Base-by-base conservation (phyloP, 148 eudicot genomes). In the Pharnaceum exiguum region DNA sequence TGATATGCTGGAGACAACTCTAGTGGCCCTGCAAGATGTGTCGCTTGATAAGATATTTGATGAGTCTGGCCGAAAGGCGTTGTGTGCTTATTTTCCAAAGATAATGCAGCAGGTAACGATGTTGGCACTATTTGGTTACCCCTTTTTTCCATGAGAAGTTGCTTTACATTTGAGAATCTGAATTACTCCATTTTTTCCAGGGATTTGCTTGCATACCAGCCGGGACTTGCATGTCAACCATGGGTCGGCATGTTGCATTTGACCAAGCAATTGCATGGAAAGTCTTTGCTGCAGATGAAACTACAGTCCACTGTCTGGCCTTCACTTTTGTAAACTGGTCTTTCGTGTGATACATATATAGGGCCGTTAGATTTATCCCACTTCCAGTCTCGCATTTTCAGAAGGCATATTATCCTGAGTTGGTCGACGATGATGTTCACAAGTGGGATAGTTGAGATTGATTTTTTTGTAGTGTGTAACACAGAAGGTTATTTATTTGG, bases 1-100 rank as follows among this genome's bases (percentile, higher is more conserved):
- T 15, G 96, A 93, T 72, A 88, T 93, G 98, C 77, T 93, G 71
- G 98, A 93, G 68, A 93, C 98, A 8, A 88, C 98, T 24, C 71
- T 93, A 25, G 85, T 93, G 55, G 85, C 96, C n/a, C 68, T 93
- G 47, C 98, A 93, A 71, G 98, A 93, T 49, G 74, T 88, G 42
- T 74, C 96, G 17, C 40, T 93, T 40, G 96, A 88, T 44, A 93
- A 85, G 77, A 79, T 93, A 51, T 81, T 93, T 39, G 90, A 93
- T 56, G 96, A 93, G 25, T 54, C 90, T 4, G 86, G 98, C 11
- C 74, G 82, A 28, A 91, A 81, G 44, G 62, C 79, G 13, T 62
- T 93, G 46, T 78, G 63, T 45, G 75, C 90, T 0, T 82, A 88
- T 40, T 79, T 88, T 49, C 72, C 88, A 42, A 85, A 79, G 72